These are phyloP conservation scores for Fusarium bactridioides DNA, from an alignment of 2,329 filamentous ascomycete genomes.

Conservation along the genomic window DNA sequence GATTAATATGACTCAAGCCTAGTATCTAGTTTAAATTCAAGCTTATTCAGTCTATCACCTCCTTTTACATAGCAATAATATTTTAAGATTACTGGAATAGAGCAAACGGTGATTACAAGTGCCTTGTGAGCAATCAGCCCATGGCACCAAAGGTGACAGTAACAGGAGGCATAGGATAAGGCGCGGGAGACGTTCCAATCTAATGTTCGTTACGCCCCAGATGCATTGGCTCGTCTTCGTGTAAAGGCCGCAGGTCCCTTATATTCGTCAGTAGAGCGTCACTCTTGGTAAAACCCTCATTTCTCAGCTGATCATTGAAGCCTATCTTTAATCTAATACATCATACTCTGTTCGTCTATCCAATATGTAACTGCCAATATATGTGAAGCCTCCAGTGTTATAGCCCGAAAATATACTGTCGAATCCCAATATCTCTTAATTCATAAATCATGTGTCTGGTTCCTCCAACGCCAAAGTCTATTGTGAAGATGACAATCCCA, in stretches of 20 bases:
- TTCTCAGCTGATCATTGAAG: too few relatives aligned
- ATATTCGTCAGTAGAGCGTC: too few relatives aligned
- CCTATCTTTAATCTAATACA: background rate
- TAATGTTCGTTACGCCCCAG: fast-evolving
- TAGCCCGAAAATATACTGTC: background rate
- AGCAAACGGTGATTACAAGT: too few relatives aligned
- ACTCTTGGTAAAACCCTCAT: fast-evolving
- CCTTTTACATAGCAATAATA: too few relatives aligned
- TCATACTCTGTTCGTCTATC: background rate
- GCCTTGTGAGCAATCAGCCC: background rate
- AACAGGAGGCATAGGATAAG: fast-evolving
- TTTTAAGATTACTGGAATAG: too few relatives aligned
- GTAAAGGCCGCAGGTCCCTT: fast-evolving
- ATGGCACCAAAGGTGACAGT: background rate
- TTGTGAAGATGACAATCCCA: background rate
- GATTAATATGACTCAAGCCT: fast-evolving
- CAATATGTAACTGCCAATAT: background rate
- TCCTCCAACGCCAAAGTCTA: background rate
- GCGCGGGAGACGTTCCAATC: fast-evolving
- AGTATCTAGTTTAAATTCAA: background rate
- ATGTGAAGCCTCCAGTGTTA: fast-evolving
- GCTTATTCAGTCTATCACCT: too few relatives aligned
- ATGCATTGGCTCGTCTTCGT: fast-evolving
- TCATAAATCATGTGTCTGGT: background rate
- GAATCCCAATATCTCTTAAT: background rate